phyloP scores from a whole-genome alignment of 1,284 basidiomycete species.

The Afroboletus lepidellus region DNA sequence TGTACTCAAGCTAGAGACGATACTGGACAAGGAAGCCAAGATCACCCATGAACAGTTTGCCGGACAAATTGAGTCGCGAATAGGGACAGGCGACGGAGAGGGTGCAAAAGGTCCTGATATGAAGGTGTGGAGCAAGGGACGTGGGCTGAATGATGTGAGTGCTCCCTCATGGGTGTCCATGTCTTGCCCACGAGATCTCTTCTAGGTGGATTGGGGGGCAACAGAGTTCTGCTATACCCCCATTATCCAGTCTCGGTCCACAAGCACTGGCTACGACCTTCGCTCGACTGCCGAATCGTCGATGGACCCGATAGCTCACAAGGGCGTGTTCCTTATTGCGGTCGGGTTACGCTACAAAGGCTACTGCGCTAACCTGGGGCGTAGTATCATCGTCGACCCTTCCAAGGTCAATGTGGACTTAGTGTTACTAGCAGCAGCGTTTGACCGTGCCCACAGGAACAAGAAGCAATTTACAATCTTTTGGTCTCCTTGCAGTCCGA shows the following conservation, averaged over 20 bases:
- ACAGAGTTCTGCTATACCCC: slow-evolving; percentile 95
- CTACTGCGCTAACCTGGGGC: slow-evolving; percentile 89
- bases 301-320: slow-evolving; percentile 80
- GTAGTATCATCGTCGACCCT: slow-evolving; percentile 95
- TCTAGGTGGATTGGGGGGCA: slow-evolving; percentile 80
- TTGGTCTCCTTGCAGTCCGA: slow-evolving; percentile 80
- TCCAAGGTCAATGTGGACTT: slow-evolving; percentile 57
- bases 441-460: slow-evolving; percentile 55
- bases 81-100: slow-evolving; percentile 81
- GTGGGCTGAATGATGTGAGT: slow-evolving; percentile 61
- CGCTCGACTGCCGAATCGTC: slow-evolving; percentile 86
- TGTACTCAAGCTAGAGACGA: slow-evolving; percentile 84
- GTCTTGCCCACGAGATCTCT: slow-evolving; percentile 6
- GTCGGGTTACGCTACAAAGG: slow-evolving; percentile 92
- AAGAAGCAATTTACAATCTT: slow-evolving; percentile 84
- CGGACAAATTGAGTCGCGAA: slow-evolving; percentile 79
- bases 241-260: slow-evolving; percentile 91
- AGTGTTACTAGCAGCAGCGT: not conserved
- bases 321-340: slow-evolving; percentile 87
- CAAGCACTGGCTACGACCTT: slow-evolving; percentile 81
- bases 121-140: slow-evolving; percentile 85
- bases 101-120: slow-evolving; percentile 79
- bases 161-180: not conserved
- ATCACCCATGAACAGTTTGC: slow-evolving; percentile 88
- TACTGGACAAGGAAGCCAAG: slow-evolving; percentile 89